These are phyloP conservation scores for Solanum ossicruentum DNA, from an alignment of 257 asterid species.

Conservation along the genomic window DNA sequence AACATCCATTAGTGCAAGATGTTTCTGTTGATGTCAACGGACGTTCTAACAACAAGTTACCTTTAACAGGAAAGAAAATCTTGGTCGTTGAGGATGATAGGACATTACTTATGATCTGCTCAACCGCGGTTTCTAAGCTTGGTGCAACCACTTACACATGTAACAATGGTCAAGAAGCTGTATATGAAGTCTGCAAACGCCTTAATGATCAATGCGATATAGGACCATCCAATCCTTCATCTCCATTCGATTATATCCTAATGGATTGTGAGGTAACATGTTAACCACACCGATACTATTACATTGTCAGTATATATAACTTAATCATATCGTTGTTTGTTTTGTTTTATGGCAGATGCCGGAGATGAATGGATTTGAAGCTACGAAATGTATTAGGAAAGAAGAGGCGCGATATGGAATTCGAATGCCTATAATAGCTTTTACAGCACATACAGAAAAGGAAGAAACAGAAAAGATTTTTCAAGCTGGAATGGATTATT, in stretches of 20 bases:
- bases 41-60: neutral
- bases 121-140: slow-evolving; percentile 18
- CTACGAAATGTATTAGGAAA: slow-evolving; percentile 47
- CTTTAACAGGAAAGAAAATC: slow-evolving; percentile 42
- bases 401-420: slow-evolving; percentile 30
- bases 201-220: neutral
- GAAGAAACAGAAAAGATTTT: slow-evolving; percentile 32
- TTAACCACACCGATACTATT: neutral
- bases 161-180: slow-evolving; percentile 47
- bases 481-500: slow-evolving; percentile 56
- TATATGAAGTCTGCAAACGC: slow-evolving; percentile 19
- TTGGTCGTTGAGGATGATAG: slow-evolving; percentile 53
- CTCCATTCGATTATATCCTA: slow-evolving; percentile 49
- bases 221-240: neutral
- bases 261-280: slow-evolving; percentile 77
- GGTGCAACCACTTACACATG: slow-evolving; percentile 38
- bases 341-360: slow-evolving; percentile 39
- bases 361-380: slow-evolving; percentile 61
- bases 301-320: neutral
- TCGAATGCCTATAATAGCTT: slow-evolving; percentile 52
- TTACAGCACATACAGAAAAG: slow-evolving; percentile 43
- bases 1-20: neutral
- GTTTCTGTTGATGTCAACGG: neutral
- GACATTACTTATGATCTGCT: slow-evolving; percentile 26
- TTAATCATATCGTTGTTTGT: neutral